phyloP scores from a whole-genome alignment of 2,329 filamentous ascomycete species.

The Chrysosporium keratinophilum region DNA sequence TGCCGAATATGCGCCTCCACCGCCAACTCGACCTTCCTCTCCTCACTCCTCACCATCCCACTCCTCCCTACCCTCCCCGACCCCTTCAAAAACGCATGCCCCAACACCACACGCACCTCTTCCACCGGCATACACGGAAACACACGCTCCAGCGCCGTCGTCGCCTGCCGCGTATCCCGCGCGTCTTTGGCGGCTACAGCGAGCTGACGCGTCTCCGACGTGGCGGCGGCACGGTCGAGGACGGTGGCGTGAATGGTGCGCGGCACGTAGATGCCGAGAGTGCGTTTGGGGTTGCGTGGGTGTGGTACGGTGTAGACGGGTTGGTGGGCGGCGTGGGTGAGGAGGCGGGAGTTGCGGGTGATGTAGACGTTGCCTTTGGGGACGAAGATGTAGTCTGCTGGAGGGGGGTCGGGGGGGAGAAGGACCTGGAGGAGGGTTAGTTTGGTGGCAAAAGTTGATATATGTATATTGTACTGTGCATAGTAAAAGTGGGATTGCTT shows the following conservation, averaged over 20 bases:
- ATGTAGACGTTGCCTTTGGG: conserved; percentile 36
- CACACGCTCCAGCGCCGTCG: conserved; percentile 22
- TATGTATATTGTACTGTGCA: background rate
- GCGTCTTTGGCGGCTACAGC: conserved; percentile 31
- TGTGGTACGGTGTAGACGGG: conserved; percentile 27
- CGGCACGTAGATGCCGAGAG: conserved; percentile 38
- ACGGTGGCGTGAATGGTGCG: conserved; percentile 31
- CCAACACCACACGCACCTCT: conserved; percentile 26
- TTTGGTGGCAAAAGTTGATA: background rate
- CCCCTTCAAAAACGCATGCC: conserved; percentile 34
- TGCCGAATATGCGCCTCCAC: conserved; percentile 39
- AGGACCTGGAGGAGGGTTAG: conserved; percentile 22
- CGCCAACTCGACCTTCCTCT: conserved; percentile 29
- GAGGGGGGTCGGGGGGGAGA: conserved; percentile 22
- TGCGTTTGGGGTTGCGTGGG: conserved; percentile 25
- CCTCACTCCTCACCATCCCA: conserved; percentile 23
- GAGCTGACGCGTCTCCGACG: conserved; percentile 31
- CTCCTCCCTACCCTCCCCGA: conserved; percentile 34
- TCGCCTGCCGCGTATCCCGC: conserved; percentile 22
- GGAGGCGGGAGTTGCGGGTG: conserved; percentile 33
- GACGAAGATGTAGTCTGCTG: conserved; percentile 31
- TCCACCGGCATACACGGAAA: conserved; percentile 33
- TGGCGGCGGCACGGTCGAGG: conserved; percentile 30
- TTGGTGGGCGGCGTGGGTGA: conserved; percentile 26
- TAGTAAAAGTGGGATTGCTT: background rate